phyloP scores from a whole-genome alignment of 805 yeast species.

The Kurtzmaniella fragi region DNA sequence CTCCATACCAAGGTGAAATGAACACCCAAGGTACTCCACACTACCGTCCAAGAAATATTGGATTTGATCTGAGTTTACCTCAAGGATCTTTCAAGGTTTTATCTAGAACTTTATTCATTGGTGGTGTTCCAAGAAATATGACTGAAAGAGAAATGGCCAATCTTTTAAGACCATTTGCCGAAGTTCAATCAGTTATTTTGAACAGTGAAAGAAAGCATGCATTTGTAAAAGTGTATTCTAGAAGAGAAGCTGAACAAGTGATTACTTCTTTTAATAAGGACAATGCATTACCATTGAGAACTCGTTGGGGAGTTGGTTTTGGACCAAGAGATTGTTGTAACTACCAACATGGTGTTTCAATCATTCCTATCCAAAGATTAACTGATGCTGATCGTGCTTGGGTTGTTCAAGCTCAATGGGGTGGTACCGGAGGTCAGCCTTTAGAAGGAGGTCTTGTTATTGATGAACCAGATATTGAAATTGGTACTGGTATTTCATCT shows the following conservation, averaged over 20 bases:
- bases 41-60: conserved; percentile 69
- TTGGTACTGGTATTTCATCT: conserved; percentile 89
- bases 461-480: conserved; percentile 97
- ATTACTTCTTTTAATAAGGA: conserved; percentile 67
- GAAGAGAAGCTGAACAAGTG: conserved; percentile 86
- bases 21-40: conserved; percentile 71
- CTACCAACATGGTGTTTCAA: conserved; percentile 83
- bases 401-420: conserved; percentile 90
- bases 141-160: conserved; percentile 66
- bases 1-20: conserved; percentile 46
- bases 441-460: conserved; percentile 73
- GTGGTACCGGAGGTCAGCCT: conserved; percentile 91
- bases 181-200: conserved; percentile 84
- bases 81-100: conserved; percentile 76
- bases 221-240: conserved; percentile 87
- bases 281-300: conserved; percentile 62
- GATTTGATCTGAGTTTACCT: conserved; percentile 66
- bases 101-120: conserved; percentile 88
- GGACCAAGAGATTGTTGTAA: conserved; percentile 99
- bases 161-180: conserved; percentile 78
- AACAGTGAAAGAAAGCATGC: conserved; percentile 92
- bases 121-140: conserved; percentile 86
- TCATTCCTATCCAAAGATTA: conserved; percentile 79
- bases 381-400: conserved; percentile 93
- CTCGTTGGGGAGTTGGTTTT: conserved; percentile 98